Conservation (phyloP, 2,329 filamentous ascomycete species). For the Fusarium burgessii region DNA sequence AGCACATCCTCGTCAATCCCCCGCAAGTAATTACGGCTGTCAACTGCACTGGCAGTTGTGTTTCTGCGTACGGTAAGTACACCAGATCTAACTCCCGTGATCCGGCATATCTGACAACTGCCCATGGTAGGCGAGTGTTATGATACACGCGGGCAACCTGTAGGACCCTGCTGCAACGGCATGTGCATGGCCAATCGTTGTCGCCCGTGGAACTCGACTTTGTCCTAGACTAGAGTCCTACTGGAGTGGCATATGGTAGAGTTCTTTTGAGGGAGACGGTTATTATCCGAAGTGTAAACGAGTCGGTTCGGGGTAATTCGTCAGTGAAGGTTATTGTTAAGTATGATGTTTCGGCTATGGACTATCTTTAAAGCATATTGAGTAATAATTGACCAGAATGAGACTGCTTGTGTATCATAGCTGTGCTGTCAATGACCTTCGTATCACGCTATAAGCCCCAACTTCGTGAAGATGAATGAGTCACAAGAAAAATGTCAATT, state of each 20-base stretch:
- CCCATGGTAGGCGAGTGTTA: neutral
- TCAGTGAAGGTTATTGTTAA: neutral
- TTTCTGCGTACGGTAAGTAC: neutral
- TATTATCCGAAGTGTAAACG: neutral
- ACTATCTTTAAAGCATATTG: neutral
- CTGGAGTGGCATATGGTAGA: neutral
- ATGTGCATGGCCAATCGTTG: neutral
- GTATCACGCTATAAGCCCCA: neutral
- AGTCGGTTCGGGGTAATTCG: neutral
- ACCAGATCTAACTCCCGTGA: neutral
- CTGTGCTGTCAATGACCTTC: neutral
- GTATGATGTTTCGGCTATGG: neutral
- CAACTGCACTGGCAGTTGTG: neutral
- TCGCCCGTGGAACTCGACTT: neutral
- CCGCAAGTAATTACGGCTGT: neutral
- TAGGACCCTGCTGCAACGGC: neutral
- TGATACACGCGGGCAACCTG: neutral
- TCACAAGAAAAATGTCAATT: neutral
- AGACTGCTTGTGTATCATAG: neutral
- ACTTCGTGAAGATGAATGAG: no score
- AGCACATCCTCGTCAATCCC: neutral
- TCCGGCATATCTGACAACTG: neutral
- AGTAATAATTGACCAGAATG: neutral
- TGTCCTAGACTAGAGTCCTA: neutral
- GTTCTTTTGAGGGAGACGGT: neutral